A percentile compares a stretch with the other conserved stretches of the same genome.
These are phyloP conservation scores for Xylaria arbuscula DNA, from an alignment of 2,329 filamentous ascomycete genomes.

Conservation along the genomic window DNA sequence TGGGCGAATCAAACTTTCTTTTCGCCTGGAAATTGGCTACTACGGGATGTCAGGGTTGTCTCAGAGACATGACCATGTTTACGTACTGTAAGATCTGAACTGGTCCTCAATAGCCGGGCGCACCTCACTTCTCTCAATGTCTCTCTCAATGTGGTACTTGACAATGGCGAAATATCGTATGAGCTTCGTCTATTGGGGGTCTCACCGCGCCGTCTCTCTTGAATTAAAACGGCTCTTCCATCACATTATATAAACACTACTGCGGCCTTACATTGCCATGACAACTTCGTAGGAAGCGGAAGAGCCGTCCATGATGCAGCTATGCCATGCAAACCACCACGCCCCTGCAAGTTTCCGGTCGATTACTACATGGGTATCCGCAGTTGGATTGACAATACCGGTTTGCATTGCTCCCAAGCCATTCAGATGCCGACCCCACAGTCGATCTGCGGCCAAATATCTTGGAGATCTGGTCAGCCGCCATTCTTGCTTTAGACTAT, in stretches of 20 bases:
- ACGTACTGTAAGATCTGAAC: constrained; percentile 11
- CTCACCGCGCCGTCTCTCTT: neutral
- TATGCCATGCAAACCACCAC: constrained; percentile 32
- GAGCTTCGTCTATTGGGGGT: neutral
- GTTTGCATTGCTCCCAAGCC: constrained; percentile 3
- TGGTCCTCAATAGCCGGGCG: constrained; percentile 16
- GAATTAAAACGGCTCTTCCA: constrained; percentile 1
- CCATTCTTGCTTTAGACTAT: constrained; percentile 7
- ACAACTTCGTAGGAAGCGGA: constrained; percentile 4
- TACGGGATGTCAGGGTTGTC: neutral
- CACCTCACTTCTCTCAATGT: constrained; percentile 24
- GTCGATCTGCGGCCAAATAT: constrained; percentile 16
- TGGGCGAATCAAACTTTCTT: constrained; percentile 6
- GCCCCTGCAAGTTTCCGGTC: constrained; percentile 14
- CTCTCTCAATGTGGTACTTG: constrained; percentile 19
- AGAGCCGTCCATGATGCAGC: constrained; percentile 14
- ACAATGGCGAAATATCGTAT: neutral
- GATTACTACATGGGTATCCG: constrained; percentile 18
- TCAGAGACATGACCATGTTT: constrained; percentile 26
- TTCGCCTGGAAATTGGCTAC: constrained; percentile 20
- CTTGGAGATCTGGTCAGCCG: constrained; percentile 1
- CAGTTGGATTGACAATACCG: constrained; percentile 2
- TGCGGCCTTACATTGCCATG: neutral
- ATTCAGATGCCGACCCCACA: constrained; percentile 17
- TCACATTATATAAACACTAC: constrained; percentile 5